Conservation (phyloP, 2,329 filamentous ascomycete species). For the Paraphoma chrysanthemicola region DNA sequence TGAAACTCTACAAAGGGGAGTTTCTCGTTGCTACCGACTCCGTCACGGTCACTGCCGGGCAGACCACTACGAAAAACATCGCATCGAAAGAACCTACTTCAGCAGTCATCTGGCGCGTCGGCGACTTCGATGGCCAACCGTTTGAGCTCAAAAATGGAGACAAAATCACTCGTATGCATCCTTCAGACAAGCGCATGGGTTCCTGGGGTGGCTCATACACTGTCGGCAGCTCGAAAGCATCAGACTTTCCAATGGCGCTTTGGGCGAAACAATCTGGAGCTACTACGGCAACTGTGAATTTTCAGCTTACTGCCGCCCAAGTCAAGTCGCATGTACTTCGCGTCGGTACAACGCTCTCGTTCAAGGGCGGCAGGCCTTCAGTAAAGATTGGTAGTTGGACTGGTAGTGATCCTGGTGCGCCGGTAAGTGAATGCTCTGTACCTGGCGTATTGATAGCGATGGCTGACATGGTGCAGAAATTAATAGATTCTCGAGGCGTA, state of each 20-base stretch:
- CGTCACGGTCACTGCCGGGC: conserved; percentile 24
- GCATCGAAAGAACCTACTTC: conserved; percentile 22
- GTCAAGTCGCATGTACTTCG: conserved; percentile 26
- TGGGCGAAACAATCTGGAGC: conserved; percentile 23
- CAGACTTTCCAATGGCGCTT: conserved; percentile 30
- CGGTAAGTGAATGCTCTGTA: conserved; percentile 10
- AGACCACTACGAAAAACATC: conserved; percentile 23
- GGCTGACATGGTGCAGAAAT: too few relatives aligned
- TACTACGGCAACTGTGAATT: conserved; percentile 22
- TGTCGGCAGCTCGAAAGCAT: conserved; percentile 20
- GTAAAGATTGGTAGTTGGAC: conserved; percentile 32
- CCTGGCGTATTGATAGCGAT: too few relatives aligned
- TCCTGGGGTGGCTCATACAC: conserved; percentile 23
- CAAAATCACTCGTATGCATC: conserved; percentile 33
- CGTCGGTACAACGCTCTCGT: conserved; percentile 30
- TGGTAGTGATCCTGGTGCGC: conserved; percentile 27
- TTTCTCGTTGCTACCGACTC: conserved; percentile 24
- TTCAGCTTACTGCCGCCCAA: conserved; percentile 23
- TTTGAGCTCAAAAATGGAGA: conserved; percentile 34
- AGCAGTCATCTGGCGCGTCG: conserved; percentile 26
- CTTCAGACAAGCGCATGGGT: conserved; percentile 25
- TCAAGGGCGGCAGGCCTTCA: conserved; percentile 27
- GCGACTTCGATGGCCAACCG: conserved; percentile 29
- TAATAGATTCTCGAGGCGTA: conserved; percentile 26
- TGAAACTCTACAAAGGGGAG: conserved; percentile 30